Evolutionary conservation across 2,329 filamentous ascomycete species (phyloP).

Genomic region (Mycogone perniciosa): DNA sequence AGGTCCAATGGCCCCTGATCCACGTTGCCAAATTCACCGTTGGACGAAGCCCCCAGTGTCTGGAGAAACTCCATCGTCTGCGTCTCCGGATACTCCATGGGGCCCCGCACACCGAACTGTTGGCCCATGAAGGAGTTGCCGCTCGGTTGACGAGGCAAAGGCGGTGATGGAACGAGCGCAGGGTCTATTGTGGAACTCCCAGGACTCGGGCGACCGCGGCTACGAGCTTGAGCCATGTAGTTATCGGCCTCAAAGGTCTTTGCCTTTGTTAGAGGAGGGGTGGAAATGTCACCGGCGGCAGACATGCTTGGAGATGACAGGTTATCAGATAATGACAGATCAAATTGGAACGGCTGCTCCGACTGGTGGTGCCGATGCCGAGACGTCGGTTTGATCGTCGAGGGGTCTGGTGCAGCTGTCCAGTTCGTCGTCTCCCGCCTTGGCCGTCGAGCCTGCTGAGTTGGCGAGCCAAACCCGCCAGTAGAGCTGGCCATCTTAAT

Average conservation of each 20-base stretch:
- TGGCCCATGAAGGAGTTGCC: conserved; percentile 26
- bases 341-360: conserved; percentile 28
- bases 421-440: conserved; percentile 25
- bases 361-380: conserved; percentile 24
- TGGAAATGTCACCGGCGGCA: conserved; percentile 31
- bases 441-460: conserved; percentile 23
- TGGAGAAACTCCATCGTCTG: conserved; percentile 51
- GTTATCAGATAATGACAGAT: conserved; percentile 33
- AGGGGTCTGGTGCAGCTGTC: conserved; percentile 22
- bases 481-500: conserved; percentile 90
- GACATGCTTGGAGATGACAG: conserved; percentile 37
- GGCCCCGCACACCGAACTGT: conserved; percentile 28
- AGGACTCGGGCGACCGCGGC: conserved; percentile 25
- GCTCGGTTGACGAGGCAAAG: conserved; percentile 30
- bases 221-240: conserved; percentile 23
- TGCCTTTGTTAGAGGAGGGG: conserved; percentile 33
- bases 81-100: conserved; percentile 40
- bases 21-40: conserved; percentile 26
- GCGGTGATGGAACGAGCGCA: conserved; percentile 39
- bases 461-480: conserved; percentile 62
- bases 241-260: conserved; percentile 28
- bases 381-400: conserved; percentile 16
- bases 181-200: conserved; percentile 32
- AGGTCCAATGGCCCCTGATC: conserved; percentile 53
- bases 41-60: conserved; percentile 31